Evolutionary conservation across 2,329 filamentous ascomycete genomes (phyloP).

Genomic region (Venturia nashicola): DNA sequence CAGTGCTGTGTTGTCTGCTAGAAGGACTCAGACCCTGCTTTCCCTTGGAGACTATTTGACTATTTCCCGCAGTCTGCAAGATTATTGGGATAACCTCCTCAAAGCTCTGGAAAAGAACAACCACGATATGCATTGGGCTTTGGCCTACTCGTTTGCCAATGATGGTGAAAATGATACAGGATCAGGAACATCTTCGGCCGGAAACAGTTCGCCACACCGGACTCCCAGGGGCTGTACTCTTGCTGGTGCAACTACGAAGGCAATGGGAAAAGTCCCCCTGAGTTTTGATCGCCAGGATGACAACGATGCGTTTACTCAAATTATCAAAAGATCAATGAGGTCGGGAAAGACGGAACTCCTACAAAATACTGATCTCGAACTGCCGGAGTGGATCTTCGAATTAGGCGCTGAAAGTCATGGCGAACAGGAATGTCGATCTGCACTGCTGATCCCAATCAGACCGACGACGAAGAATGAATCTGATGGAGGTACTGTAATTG

Average conservation of each 20-base stretch:
- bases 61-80: slow-evolving; percentile 18
- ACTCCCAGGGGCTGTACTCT: background rate
- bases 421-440: slow-evolving; percentile 20
- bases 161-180: slow-evolving; percentile 1
- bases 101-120: slow-evolving; percentile 7
- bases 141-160: slow-evolving; percentile 6
- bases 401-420: slow-evolving; percentile 20
- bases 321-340: slow-evolving; percentile 21
- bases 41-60: slow-evolving; percentile 23
- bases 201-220: background rate
- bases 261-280: slow-evolving; percentile 2
- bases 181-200: slow-evolving; percentile 3
- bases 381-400: slow-evolving; percentile 12
- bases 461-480: slow-evolving; percentile 7
- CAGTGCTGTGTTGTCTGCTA: slow-evolving; percentile 23
- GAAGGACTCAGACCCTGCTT: slow-evolving; percentile 24
- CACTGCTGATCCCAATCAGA: slow-evolving; percentile 13
- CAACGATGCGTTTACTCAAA: slow-evolving; percentile 20
- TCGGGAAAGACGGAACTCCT: slow-evolving; percentile 14
- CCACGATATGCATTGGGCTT: slow-evolving; percentile 7
- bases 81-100: slow-evolving; percentile 32
- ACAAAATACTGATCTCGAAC: slow-evolving; percentile 6
- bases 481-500: slow-evolving; percentile 9
- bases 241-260: slow-evolving; percentile 1
- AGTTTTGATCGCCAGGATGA: slow-evolving; percentile 13